Base-by-base conservation (phyloP, 2,329 filamentous ascomycete species). In the Verticillium nubilum region DNA sequence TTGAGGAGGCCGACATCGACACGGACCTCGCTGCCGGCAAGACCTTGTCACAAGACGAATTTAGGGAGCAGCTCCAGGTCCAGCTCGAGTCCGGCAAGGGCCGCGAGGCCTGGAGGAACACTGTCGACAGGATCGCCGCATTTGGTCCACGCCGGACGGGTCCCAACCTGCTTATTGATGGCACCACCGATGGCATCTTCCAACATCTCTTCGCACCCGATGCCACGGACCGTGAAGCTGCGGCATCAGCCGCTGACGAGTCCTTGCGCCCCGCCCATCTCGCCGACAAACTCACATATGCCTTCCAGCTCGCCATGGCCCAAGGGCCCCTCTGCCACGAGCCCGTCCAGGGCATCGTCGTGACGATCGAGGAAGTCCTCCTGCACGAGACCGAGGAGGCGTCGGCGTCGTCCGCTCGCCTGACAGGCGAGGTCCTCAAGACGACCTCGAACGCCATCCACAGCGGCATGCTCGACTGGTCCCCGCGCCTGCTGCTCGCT, bases 371-470 rank as follows among this genome's bases (percentile, higher is more conserved):
- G 73, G 87, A 92, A 54, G 79, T 97, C 29, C 76, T 80, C 4
- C 78, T 96, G 33, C 55, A 61, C 57, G 75, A 80, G 2, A 74
- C 80, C 1, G 82, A 84, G 7, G 80, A 83, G 29, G 73, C 75
- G 47, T 33, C 54, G 4, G 69, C 74, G 19, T 69, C 81, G 13
- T 83, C 88, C 2, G 80, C 83, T 12, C 89, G 93, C 2, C 79
- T 98, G 0, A 98, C 93, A 0, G 92, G 95, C 63, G 95, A 98
- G 76, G 86, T 96, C 52, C 97, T 99, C 78, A 92, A 92, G 73
- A 89, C 90, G 0, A 87, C 94, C 19, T 91, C 94, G 66, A 87
- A 91, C 53, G 85, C 88, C n/a, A 92, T 99, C 62, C 85, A 88
- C 56, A 81, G 88, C 64, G 94, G 88, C 25, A 97, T 98, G 79